phyloP scores from a whole-genome alignment of 768 basidiomycete species.

The Auricularia cornea region DNA sequence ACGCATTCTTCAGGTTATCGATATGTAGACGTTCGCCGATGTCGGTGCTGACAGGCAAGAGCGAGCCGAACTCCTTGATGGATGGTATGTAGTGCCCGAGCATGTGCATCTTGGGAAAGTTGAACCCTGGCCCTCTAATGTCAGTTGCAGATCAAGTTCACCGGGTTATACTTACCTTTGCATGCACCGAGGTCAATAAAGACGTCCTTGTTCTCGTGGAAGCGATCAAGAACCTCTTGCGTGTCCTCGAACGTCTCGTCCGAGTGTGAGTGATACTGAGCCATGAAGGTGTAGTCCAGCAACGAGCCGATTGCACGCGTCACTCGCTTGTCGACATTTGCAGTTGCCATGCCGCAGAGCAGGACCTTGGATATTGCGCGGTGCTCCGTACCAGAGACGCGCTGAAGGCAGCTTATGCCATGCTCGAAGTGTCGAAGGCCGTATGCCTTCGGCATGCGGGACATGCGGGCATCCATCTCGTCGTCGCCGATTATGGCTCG shows the following conservation, averaged over 20 bases:
- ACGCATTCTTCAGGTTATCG: not conserved
- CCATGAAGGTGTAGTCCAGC: constrained; percentile 21
- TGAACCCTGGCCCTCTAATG: no score
- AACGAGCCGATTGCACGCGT: not conserved
- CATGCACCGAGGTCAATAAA: constrained; percentile 17
- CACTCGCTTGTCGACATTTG: constrained; percentile 4
- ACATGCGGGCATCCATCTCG: constrained; percentile 30
- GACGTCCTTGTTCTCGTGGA: constrained; percentile 20
- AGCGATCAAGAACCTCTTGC: constrained; percentile 10
- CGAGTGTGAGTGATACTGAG: constrained; percentile 19
- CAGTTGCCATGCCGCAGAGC: not conserved
- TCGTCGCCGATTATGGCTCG: constrained; percentile 13
- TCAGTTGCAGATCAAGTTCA: no score
- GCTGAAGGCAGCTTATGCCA: constrained; percentile 26
- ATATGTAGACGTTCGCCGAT: not conserved
- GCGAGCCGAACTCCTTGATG: constrained; percentile 13
- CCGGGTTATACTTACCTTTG: not conserved
- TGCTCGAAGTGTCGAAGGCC: constrained; percentile 26
- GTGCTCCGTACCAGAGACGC: constrained; percentile 28
- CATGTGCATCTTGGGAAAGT: constrained; percentile 21
- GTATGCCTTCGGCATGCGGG: constrained; percentile 27
- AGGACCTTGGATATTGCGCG: constrained; percentile 5
- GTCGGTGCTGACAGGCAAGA: not conserved
- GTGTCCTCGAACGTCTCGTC: constrained; percentile 11
- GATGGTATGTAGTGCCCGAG: constrained; percentile 14